Evolutionary conservation across 495 filamentous ascomycete genomes (phyloP).

Genomic region (Aspergillus taichungensis): DNA sequence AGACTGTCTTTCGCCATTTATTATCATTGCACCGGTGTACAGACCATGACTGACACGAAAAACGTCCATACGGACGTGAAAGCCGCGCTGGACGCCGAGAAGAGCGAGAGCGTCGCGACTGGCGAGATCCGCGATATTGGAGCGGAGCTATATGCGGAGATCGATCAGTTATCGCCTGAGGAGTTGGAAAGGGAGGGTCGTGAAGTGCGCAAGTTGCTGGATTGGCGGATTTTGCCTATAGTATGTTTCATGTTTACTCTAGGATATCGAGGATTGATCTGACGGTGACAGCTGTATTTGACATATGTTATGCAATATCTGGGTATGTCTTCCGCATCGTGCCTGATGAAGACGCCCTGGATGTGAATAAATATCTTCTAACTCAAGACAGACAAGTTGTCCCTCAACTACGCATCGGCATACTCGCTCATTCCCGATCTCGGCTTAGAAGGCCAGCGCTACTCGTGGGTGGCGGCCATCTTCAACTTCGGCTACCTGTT

Average conservation of each 20-base stretch:
- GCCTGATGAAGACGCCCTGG: too few species aligned
- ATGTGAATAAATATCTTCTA: too few species aligned
- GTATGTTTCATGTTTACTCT: slow-evolving; percentile 5
- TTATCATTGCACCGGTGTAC: not conserved
- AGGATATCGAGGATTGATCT: not conserved
- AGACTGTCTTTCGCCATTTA: not conserved
- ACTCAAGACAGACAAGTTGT: slow-evolving; percentile 18
- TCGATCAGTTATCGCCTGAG: slow-evolving; percentile 21
- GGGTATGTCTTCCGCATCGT: slow-evolving; percentile 7
- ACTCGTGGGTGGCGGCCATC: slow-evolving; percentile 44
- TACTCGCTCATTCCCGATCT: slow-evolving; percentile 30
- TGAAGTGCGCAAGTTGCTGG: slow-evolving; percentile 23
- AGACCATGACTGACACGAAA: slow-evolving; percentile 11
- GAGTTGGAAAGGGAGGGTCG: slow-evolving; percentile 25
- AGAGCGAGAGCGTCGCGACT: slow-evolving; percentile 13
- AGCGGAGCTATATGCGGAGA: slow-evolving; percentile 23
- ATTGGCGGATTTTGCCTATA: slow-evolving; percentile 28
- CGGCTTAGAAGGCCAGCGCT: slow-evolving; percentile 44
- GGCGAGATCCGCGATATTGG: slow-evolving; percentile 22
- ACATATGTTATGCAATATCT: slow-evolving; percentile 32
- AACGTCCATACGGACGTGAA: slow-evolving; percentile 11
- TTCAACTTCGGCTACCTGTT: slow-evolving; percentile 46
- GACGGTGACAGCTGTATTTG: slow-evolving; percentile 21
- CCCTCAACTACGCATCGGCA: slow-evolving; percentile 34
- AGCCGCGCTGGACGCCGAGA: slow-evolving; percentile 9